phyloP scores from a whole-genome alignment of 1,139 yeast genomes.

The Blastobotrys arbuscula region DNA sequence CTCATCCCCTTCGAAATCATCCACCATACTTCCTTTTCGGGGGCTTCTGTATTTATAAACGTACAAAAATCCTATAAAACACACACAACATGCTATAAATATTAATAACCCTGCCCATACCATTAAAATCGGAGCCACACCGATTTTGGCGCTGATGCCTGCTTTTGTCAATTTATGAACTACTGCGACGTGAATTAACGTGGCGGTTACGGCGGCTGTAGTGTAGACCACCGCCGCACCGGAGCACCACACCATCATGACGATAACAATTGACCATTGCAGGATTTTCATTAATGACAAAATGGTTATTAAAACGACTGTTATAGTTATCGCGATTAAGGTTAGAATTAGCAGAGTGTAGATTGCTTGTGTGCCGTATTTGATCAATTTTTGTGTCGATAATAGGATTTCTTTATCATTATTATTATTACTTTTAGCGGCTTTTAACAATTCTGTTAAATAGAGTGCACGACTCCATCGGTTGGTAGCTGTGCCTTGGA shows the following conservation, averaged over 20 bases:
- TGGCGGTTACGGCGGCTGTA: not conserved
- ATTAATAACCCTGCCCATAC: not conserved
- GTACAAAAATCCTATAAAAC: not conserved
- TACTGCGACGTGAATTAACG: not conserved
- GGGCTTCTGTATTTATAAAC: not conserved
- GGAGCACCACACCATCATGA: not conserved
- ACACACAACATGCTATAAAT: not conserved
- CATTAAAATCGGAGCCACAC: not conserved
- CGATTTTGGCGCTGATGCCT: not conserved
- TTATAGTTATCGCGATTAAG: not conserved
- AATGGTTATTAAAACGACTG: not conserved
- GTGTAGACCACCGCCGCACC: not conserved
- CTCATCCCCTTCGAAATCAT: no score
- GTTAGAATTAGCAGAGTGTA: not conserved
- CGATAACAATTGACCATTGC: not conserved
- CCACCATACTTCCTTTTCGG: not conserved
- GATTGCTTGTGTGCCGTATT: conserved; percentile 1
- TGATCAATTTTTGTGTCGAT: not conserved
- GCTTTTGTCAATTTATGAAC: not conserved
- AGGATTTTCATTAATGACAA: not conserved
- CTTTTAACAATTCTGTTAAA: not conserved
- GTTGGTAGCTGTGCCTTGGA: not conserved
- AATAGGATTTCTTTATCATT: not conserved
- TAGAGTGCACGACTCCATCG: not conserved
- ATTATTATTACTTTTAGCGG: no score